Conservation (phyloP, 2,329 filamentous ascomycete genomes). For the Fusarium verrucosum region DNA sequence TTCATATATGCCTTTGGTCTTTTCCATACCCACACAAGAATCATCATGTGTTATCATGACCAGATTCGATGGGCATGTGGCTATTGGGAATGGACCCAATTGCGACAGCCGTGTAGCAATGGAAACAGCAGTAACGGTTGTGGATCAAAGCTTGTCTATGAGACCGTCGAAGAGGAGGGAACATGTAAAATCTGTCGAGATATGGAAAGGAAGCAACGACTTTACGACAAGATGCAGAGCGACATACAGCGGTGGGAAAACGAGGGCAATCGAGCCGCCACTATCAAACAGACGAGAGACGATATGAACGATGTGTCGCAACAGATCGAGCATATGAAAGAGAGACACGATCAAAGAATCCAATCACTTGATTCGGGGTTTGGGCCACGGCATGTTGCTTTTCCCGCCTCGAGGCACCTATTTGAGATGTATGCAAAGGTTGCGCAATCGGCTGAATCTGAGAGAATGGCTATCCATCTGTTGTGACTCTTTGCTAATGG, state of each 20-base stretch:
- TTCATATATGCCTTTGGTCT: neutral
- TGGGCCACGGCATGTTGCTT: neutral
- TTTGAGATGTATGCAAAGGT: too few species aligned
- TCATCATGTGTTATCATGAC: constrained; percentile 95
- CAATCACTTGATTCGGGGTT: constrained; percentile 42
- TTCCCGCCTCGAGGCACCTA: too few species aligned
- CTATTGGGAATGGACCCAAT: constrained; percentile 94
- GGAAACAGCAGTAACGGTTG: constrained; percentile 95
- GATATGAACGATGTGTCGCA: constrained; percentile 73
- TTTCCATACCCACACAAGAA: neutral
- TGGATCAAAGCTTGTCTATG: constrained; percentile 87
- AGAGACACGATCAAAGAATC: constrained; percentile 51
- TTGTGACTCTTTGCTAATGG: too few species aligned
- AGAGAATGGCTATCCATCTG: too few species aligned
- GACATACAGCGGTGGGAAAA: constrained; percentile 80
- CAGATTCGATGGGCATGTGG: constrained; percentile 84
- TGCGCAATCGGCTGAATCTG: too few species aligned
- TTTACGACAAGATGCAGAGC: constrained; percentile 75
- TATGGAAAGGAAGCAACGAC: constrained; percentile 83
- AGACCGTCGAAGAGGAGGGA: constrained; percentile 69
- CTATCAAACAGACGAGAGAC: constrained; percentile 74
- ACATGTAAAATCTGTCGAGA: constrained; percentile 88
- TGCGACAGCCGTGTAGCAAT: constrained; percentile 83
- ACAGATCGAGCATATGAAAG: constrained; percentile 63
- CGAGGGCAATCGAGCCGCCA: constrained; percentile 75